phyloP scores from a whole-genome alignment of 2,329 filamentous ascomycete genomes.

The Fusarium buxicola region DNA sequence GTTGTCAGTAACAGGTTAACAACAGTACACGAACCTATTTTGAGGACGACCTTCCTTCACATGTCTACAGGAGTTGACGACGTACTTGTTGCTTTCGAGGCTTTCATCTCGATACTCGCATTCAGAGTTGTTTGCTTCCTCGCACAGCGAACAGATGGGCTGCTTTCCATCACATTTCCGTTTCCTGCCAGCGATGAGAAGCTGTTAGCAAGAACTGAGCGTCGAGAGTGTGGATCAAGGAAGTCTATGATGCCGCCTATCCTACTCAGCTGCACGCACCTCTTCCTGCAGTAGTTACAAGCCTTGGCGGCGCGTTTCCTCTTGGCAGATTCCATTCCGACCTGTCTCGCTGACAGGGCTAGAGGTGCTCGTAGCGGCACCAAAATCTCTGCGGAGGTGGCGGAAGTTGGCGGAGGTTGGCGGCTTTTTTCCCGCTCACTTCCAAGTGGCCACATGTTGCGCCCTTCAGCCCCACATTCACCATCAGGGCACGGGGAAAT shows the following conservation, averaged over 20 bases:
- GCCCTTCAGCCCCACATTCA: conserved; percentile 3
- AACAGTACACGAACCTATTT: too few relatives aligned
- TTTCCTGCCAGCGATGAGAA: conserved; percentile 18
- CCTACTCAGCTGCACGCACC: conserved; percentile 3
- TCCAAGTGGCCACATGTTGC: not conserved
- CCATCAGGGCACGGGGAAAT: not conserved
- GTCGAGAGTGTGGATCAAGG: too few relatives aligned
- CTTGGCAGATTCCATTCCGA: conserved; percentile 34
- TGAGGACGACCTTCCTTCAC: accelerated
- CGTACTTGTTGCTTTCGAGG: conserved; percentile 5
- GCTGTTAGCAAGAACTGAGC: not conserved
- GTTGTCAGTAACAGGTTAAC: not conserved
- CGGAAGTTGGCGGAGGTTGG: conserved; percentile 25
- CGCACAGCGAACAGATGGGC: conserved; percentile 33
- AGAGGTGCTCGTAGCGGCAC: not conserved
- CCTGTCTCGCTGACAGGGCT: not conserved
- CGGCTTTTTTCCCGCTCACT: conserved; percentile 24
- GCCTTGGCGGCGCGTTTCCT: conserved; percentile 42
- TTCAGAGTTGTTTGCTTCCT: conserved; percentile 35
- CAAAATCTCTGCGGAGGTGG: conserved; percentile 28
- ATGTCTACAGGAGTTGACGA: accelerated
- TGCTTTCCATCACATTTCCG: conserved; percentile 39
- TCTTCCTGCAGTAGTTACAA: conserved; percentile 40
- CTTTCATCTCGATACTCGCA: conserved; percentile 38
- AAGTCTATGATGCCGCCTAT: too few relatives aligned